phyloP scores from a whole-genome alignment of 768 basidiomycete species.

The Hericium rajendrae region DNA sequence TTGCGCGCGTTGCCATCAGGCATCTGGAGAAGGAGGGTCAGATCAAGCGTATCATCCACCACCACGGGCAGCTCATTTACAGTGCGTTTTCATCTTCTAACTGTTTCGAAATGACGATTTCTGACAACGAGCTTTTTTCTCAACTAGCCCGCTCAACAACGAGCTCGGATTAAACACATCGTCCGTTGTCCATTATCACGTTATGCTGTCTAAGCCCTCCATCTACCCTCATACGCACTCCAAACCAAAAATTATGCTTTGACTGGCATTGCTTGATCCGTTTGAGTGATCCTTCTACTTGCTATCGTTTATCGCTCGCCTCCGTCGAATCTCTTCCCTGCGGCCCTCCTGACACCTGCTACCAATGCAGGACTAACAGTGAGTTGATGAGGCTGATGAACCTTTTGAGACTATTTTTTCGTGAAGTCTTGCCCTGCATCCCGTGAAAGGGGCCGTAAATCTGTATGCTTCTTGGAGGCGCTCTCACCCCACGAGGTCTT shows the following conservation, averaged over 20 bases:
- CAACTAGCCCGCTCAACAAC: constrained; percentile 12
- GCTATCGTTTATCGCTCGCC: too few species aligned
- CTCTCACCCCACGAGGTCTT: too few species aligned
- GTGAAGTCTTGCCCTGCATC: too few species aligned
- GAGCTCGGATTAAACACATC: constrained; percentile 10
- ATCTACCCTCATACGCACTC: constrained; percentile 6
- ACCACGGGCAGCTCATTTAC: constrained; percentile 91
- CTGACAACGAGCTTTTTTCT: not conserved
- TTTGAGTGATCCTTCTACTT: not conserved
- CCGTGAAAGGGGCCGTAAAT: too few species aligned
- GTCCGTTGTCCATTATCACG: not conserved
- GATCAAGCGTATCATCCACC: constrained; percentile 96
- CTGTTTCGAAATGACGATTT: not conserved
- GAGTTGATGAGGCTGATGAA: too few species aligned
- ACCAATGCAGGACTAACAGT: too few species aligned
- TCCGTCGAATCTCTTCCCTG: too few species aligned
- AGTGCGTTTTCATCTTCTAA: constrained; percentile 45
- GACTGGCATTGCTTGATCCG: not conserved
- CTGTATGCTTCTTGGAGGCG: too few species aligned
- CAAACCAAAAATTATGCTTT: not conserved
- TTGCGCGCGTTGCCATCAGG: constrained; percentile 85
- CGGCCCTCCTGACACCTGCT: too few species aligned
- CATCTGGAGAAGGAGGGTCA: constrained; percentile 89
- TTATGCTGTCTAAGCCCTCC: constrained; percentile 3
- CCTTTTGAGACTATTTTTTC: too few species aligned